Evolutionary conservation across 805 yeast genomes (phyloP).

Genomic region (Jamesozyma spencerorum): DNA sequence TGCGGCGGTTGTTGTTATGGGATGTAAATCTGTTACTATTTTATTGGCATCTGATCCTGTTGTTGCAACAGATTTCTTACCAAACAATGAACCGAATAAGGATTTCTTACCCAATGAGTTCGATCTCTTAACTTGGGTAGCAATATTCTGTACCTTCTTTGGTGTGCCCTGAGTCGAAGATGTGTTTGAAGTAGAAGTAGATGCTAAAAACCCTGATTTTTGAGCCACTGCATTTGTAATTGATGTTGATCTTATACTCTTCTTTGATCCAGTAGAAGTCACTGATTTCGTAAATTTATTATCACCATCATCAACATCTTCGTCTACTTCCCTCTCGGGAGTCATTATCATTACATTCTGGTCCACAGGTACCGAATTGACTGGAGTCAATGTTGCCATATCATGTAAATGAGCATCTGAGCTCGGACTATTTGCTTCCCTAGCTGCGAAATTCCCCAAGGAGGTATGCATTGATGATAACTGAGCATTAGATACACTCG

Average conservation of each 20-base stretch:
- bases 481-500: conserved; percentile 16
- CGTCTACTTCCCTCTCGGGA: not conserved
- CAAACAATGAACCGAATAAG: conserved; percentile 23
- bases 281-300: not conserved
- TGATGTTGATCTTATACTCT: conserved; percentile 1
- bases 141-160: conserved; percentile 1
- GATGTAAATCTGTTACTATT: not conserved
- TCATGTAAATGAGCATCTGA: not conserved
- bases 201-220: not conserved
- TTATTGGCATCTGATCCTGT: not conserved
- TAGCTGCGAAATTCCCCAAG: no score
- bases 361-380: not conserved
- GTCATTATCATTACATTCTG: no score
- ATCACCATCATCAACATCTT: not conserved
- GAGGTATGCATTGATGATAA: conserved; percentile 2
- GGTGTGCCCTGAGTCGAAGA: no score
- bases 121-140: conserved; percentile 9
- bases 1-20: no score
- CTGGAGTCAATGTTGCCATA: not conserved
- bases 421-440: not conserved
- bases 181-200: no score
- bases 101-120: conserved; percentile 20
- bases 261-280: not conserved
- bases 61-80: conserved; percentile 11
- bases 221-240: conserved; percentile 4